A percentile compares a stretch with the other conserved stretches of the same genome.
Conservation (phyloP, 345 rosid species). For the Ceriops tagal region DNA sequence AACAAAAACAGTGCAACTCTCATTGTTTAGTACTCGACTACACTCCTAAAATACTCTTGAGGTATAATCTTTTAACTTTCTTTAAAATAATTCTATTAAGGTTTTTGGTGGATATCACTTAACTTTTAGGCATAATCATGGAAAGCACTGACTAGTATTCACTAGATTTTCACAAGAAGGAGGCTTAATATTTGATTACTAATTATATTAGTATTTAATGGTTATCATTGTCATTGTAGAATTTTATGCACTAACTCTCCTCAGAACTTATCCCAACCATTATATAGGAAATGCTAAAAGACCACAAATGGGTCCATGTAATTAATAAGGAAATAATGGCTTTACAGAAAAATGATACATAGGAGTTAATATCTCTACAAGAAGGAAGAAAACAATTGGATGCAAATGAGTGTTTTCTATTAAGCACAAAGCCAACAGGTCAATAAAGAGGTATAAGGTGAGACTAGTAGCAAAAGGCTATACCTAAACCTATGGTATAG, state of each 20-base stretch:
- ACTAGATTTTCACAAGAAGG: not conserved
- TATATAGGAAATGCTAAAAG: not conserved
- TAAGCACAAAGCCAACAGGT: not conserved
- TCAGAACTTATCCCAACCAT: not conserved
- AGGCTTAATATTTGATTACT: not conserved
- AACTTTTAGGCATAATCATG: too few species aligned
- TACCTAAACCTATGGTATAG: not conserved
- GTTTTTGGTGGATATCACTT: too few species aligned
- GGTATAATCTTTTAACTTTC: too few species aligned
- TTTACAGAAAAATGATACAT: not conserved
- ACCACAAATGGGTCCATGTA: not conserved
- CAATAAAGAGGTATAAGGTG: not conserved
- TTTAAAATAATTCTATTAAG: too few species aligned
- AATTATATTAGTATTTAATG: not conserved
- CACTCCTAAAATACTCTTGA: too few species aligned
- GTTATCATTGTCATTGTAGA: not conserved
- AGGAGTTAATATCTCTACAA: not conserved
- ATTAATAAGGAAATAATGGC: not conserved
- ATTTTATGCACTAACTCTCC: not conserved
- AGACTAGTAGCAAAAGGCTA: not conserved
- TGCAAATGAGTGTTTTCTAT: not conserved
- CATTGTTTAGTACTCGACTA: too few species aligned
- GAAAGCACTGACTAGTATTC: too few species aligned
- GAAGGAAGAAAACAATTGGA: not conserved
- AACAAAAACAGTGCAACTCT: too few species aligned